A percentile compares a stretch with the other conserved stretches of the same genome.
Evolutionary conservation across 805 yeast species (phyloP).

Genomic region (Starmerella potacharoeniae): DNA sequence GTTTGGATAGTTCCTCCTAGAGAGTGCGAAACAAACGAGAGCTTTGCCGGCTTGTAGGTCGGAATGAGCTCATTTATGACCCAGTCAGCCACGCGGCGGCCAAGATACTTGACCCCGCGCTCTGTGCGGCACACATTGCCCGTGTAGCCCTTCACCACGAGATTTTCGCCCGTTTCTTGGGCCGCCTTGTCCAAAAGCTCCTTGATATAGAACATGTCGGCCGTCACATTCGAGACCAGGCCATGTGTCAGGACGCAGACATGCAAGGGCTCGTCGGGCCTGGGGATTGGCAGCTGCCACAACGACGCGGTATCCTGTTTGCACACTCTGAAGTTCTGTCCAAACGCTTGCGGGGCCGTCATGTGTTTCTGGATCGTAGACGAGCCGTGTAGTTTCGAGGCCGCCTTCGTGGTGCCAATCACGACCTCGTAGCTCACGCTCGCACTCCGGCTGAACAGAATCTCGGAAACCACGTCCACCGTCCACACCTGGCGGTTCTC

Average conservation of each 20-base stretch:
- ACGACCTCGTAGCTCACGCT: conserved; percentile 55
- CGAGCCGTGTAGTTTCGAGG: conserved; percentile 14
- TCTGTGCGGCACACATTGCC: conserved; percentile 85
- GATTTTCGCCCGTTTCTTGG: conserved; percentile 40
- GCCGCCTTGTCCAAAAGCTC: conserved; percentile 57
- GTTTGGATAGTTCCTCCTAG: conserved; percentile 88
- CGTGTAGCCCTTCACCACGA: conserved; percentile 70
- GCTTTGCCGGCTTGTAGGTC: conserved; percentile 38
- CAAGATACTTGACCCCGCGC: conserved; percentile 73
- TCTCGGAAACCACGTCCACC: conserved; percentile 70
- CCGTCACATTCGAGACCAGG: conserved; percentile 75
- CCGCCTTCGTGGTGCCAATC: conserved; percentile 33
- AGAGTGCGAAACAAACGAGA: conserved; percentile 88
- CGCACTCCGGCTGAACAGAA: conserved; percentile 58
- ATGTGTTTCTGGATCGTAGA: conserved; percentile 3
- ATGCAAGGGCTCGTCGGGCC: conserved; percentile 52
- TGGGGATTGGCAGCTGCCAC: conserved; percentile 61
- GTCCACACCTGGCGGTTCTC: conserved; percentile 50
- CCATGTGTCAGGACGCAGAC: conserved; percentile 85
- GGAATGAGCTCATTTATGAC: conserved; percentile 45
- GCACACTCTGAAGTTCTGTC: conserved; percentile 24
- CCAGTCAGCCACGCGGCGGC: conserved; percentile 67
- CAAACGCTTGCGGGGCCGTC: background rate
- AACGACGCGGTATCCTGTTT: conserved; percentile 50
- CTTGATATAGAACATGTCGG: conserved; percentile 80